Evolutionary conservation across 2,329 filamentous ascomycete species (phyloP), one percentile per base, ranked within the genome.

Genomic region (Lecanicillium sp.): DNA sequence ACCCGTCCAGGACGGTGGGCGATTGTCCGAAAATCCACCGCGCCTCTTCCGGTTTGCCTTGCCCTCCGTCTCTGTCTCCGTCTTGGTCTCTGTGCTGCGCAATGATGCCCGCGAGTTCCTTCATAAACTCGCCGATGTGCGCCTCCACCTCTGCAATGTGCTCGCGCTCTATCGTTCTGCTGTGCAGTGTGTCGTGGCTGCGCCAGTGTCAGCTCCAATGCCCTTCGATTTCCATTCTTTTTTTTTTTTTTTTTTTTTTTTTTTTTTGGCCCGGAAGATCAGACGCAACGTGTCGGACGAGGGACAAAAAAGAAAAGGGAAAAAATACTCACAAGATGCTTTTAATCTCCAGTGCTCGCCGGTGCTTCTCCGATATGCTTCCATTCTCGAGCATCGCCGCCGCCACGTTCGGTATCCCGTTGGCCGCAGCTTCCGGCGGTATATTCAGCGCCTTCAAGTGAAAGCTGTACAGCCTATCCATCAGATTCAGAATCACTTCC

Each of bases 1-100:
- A 56, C 14, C 58, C 61, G 35, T 64, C 61, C 21, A 61, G 36
- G n/a, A 64, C 59, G 2, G 60, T 62, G 8, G 60, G 60, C 26
- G 51, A 49, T 8, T 51, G 51, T 10, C 58, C 60, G 35, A 63
- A 61, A 21, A 63, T 57, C 58, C 60, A 64, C 7, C 43, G 45
- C 21, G 50, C 53, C 11, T 44, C 52, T 2, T 47, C 43, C 7
- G 17, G 10, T 23, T 19, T 30, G n/a, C n/a, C n/a, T n/a, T n/a
- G n/a, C n/a, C n/a, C n/a, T n/a, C n/a, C n/a, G 27, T 30, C 27
- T 15, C n/a, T 15, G 32, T 7, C 32, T 6, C n/a, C n/a, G n/a
- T 20, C 17, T n/a, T n/a, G n/a, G 6, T 6, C 21, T 46, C 4
- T 44, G 42, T 54, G 32, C 36, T 54, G 33, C n/a, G 37, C 40